These are phyloP conservation scores for Gynostemma pentaphyllum DNA, from an alignment of 306 rosid genomes.

Conservation along the genomic window DNA sequence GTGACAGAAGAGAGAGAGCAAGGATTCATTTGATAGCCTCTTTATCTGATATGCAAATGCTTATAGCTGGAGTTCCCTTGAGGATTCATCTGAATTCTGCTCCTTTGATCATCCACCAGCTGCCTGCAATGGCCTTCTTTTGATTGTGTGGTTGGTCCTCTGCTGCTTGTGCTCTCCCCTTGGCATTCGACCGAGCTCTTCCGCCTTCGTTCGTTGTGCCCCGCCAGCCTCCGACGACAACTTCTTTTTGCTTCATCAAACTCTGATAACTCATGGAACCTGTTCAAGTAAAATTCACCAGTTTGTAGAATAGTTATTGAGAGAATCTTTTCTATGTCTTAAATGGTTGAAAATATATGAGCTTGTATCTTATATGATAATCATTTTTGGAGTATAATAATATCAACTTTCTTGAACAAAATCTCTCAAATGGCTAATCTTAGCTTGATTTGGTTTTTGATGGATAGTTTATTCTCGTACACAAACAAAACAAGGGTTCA, in stretches of 20 bases:
- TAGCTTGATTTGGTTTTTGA: no score
- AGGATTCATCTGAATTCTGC: constrained; percentile 29
- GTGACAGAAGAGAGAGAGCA: constrained; percentile 89
- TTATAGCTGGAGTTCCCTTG: constrained; percentile 40
- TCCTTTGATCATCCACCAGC: constrained; percentile 25
- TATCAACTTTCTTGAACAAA: no score
- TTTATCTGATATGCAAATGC: constrained; percentile 38
- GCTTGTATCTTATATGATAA: no score
- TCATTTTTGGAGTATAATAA: no score
- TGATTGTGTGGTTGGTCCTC: constrained; percentile 18
- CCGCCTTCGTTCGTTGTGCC: constrained; percentile 80
- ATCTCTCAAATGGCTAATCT: no score
- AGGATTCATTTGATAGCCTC: not conserved
- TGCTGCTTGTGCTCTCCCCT: constrained; percentile 39
- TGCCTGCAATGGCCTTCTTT: constrained; percentile 28
- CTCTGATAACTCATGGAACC: constrained; percentile 79
- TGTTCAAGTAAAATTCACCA: not conserved
- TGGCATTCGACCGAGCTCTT: constrained; percentile 32
- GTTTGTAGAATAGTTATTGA: not conserved
- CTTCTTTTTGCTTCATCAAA: constrained; percentile 91
- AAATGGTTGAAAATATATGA: no score
- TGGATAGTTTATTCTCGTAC: no score
- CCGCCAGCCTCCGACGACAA: constrained; percentile 72
- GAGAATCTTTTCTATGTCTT: no score
- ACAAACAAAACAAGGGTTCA: no score